Evolutionary conservation across 2,329 filamentous ascomycete genomes (phyloP), one percentile per base, ranked within the genome.

Genomic region (Penicillium sp.): DNA sequence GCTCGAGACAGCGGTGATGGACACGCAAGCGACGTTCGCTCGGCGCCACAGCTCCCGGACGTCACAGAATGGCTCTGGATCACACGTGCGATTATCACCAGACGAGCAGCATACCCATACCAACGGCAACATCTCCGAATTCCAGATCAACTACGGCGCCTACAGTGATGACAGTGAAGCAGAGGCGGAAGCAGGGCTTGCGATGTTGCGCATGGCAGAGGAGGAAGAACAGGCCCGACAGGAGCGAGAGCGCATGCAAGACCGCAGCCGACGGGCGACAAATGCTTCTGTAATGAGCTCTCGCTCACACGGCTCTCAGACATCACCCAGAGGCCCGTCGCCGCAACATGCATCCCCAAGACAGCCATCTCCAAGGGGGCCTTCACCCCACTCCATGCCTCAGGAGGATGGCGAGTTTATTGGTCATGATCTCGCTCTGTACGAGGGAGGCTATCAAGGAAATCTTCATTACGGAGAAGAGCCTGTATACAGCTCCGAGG

Each of bases 181-280:
- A 0, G 94, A 97, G 75, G 94, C 90, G 20, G 88, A 90, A 41
- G 91, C 91, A 61, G 94, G 95, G 15, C 79, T 96, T 54, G 85
- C 90, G 71, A 92, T 92, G 65, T 87, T 98, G 84, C 87, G 88
- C 59, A 86, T 93, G 77, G 92, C 92, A 4, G 92, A 96, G 62
- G 86, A 92, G 73, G 83, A 88, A 72, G 90, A 96, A 60, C 86
- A 88, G 53, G 81, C 77, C 5, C 81, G 84, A 47, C 82, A 73
- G 28, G 75, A 78, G 48, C 64, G 63, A 28, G 59, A 65, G 41
- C 65, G 69, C 25, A 59, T 69, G 22, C 69, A 83, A 61, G 79
- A 77, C 20, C 86, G 87, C 52, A 82, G 85, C 58, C 84, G 85
- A 66, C 87, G 85, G 69, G 81, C 83, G 65, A 81, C 82, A 15